These are phyloP conservation scores for Cytospora leucostoma DNA, from an alignment of 2,329 filamentous ascomycete species.

Conservation along the genomic window DNA sequence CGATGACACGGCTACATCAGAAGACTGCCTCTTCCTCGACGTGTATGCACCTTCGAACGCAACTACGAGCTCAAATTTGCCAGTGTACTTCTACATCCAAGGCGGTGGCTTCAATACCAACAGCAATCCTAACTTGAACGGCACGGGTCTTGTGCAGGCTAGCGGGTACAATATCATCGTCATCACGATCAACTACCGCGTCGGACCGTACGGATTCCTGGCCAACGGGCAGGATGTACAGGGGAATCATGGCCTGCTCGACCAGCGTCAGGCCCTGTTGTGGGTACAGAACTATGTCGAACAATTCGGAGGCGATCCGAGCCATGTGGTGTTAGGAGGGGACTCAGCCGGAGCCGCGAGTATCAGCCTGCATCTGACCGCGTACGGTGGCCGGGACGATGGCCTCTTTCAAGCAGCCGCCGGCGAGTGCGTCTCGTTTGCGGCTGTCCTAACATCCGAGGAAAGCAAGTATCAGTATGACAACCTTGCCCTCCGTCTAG, in stretches of 20 bases:
- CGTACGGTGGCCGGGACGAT: conserved; percentile 51
- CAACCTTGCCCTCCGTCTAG: conserved; percentile 46
- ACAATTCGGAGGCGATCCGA: conserved; percentile 69
- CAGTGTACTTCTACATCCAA: conserved; percentile 42
- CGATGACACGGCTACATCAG: conserved; percentile 41
- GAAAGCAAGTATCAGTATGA: conserved; percentile 56
- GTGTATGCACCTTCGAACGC: conserved; percentile 61
- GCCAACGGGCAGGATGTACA: conserved; percentile 57
- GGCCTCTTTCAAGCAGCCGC: conserved; percentile 54
- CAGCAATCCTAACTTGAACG: conserved; percentile 53
- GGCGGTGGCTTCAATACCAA: conserved; percentile 57
- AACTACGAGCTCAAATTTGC: conserved; percentile 45
- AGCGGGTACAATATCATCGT: conserved; percentile 63
- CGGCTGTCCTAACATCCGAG: conserved; percentile 46
- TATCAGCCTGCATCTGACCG: conserved; percentile 64
- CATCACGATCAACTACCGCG: conserved; percentile 75
- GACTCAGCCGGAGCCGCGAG: conserved; percentile 68
- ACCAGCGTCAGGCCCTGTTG: conserved; percentile 68
- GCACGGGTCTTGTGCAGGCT: conserved; percentile 57
- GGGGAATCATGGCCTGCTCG: conserved; percentile 69
- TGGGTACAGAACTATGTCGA: conserved; percentile 70
- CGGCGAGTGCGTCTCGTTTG: conserved; percentile 55
- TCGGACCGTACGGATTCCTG: conserved; percentile 74
- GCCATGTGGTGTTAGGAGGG: conserved; percentile 68
- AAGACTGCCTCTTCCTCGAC: conserved; percentile 72